Conservation (phyloP, 2,329 filamentous ascomycete species). For the Fonsecaea monophora region DNA sequence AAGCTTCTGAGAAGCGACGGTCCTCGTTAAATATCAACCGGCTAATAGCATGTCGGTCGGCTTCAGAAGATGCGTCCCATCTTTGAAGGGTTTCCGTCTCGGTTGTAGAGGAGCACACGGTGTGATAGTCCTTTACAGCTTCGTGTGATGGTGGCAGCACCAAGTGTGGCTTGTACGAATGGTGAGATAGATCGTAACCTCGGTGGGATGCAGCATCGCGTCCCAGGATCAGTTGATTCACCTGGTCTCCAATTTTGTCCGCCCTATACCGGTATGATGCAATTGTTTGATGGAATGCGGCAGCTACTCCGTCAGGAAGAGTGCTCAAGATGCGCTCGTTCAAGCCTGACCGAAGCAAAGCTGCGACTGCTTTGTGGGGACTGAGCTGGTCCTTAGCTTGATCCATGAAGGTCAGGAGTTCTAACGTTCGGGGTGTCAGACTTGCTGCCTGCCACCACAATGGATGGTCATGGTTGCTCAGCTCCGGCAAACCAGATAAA, state of each 20-base stretch:
- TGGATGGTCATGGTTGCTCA: conserved; percentile 12
- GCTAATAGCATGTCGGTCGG: conserved; percentile 82
- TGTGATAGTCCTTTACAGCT: conserved; percentile 75
- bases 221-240: conserved; percentile 5
- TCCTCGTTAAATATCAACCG: conserved; percentile 90
- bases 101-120: conserved; percentile 67
- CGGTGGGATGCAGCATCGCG: neutral
- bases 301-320: conserved; percentile 81
- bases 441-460: conserved; percentile 13
- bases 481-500: conserved; percentile 47
- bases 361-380: conserved; percentile 19
- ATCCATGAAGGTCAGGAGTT: conserved; percentile 26
- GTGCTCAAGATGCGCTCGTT: conserved; percentile 71
- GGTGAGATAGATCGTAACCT: conserved; percentile 3
- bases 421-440: conserved; percentile 31
- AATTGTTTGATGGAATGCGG: conserved; percentile 82
- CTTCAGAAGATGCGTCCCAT: conserved; percentile 80
- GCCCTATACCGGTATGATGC: conserved; percentile 47
- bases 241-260: neutral
- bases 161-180: conserved; percentile 20
- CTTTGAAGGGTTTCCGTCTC: conserved; percentile 61
- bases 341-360: conserved; percentile 64
- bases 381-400: conserved; percentile 4
- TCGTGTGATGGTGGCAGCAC: conserved; percentile 55
- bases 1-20: conserved; percentile 84